These are phyloP conservation scores for Phytopythium litorale DNA, from an alignment of 352 stramenopile genomes.

Conservation along the genomic window DNA sequence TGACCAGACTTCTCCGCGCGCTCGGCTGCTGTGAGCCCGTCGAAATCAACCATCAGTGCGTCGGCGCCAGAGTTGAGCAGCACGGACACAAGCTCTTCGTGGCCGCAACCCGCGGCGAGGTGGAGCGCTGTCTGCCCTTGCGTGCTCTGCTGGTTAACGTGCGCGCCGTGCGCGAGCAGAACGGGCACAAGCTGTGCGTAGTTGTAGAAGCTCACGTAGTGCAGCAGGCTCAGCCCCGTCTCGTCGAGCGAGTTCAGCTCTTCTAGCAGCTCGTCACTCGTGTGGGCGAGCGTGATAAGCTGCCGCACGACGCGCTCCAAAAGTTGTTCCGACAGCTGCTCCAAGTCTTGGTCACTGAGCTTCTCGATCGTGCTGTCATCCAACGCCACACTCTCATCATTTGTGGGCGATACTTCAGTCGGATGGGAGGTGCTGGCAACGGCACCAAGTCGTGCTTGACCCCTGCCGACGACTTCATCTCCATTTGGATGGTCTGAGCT, in stretches of 20 bases:
- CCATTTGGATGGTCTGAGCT: neutral
- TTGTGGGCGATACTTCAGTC: neutral
- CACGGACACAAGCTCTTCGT: constrained; percentile 60
- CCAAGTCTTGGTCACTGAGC: constrained; percentile 75
- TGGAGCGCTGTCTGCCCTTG: constrained; percentile 83
- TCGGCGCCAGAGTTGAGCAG: constrained; percentile 61
- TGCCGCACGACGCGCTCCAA: constrained; percentile 83
- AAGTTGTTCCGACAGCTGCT: constrained; percentile 72
- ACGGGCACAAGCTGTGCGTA: constrained; percentile 75
- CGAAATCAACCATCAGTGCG: constrained; percentile 59
- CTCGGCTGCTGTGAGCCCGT: constrained; percentile 66
- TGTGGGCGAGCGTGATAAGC: constrained; percentile 74
- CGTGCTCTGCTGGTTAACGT: constrained; percentile 83
- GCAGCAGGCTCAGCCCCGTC: constrained; percentile 79
- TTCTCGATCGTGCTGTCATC: constrained; percentile 64
- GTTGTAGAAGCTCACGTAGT: constrained; percentile 90
- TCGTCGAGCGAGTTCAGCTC: constrained; percentile 88
- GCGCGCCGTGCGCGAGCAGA: constrained; percentile 73
- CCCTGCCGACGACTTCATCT: neutral
- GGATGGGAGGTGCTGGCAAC: neutral
- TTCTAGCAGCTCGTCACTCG: constrained; percentile 74
- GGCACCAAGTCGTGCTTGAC: neutral
- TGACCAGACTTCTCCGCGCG: constrained; percentile 78
- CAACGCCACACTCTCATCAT: neutral
- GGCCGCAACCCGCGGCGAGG: constrained; percentile 72